A percentile compares a stretch with the other conserved stretches of the same genome.
These are phyloP conservation scores for Lachancea thermotolerans DNA, from an alignment of 805 yeast species.

Conservation along the genomic window DNA sequence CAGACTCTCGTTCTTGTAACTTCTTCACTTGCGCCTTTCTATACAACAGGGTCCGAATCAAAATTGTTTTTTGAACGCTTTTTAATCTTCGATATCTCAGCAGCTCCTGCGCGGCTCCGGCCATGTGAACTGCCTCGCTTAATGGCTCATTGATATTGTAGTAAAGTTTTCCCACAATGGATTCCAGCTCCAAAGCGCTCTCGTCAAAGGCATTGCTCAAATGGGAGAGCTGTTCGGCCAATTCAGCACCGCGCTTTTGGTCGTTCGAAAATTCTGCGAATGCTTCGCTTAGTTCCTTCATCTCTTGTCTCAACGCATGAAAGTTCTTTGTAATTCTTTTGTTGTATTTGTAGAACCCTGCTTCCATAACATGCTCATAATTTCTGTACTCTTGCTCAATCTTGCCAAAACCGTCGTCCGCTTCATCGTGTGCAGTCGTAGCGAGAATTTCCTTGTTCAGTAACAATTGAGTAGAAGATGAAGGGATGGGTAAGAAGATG, in stretches of 20 bases:
- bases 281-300: constrained; percentile 24
- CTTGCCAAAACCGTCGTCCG: constrained; percentile 19
- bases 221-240: constrained; percentile 24
- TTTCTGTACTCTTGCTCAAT: constrained; percentile 27
- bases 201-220: constrained; percentile 26
- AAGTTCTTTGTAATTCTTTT: constrained; percentile 24
- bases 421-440: constrained; percentile 5
- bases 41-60: constrained; percentile 18
- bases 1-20: constrained; percentile 21
- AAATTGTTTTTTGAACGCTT: constrained; percentile 24
- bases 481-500: constrained; percentile 28
- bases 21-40: constrained; percentile 24
- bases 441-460: constrained; percentile 14
- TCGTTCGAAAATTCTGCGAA: constrained; percentile 22
- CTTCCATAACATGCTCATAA: constrained; percentile 22
- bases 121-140: constrained; percentile 27
- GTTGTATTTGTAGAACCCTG: constrained; percentile 27
- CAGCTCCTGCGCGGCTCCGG: constrained; percentile 27
- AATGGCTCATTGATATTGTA: constrained; percentile 30
- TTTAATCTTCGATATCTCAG: constrained; percentile 29
- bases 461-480: constrained; percentile 20
- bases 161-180: constrained; percentile 24
- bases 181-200: constrained; percentile 19
- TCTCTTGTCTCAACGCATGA: constrained; percentile 19
- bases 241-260: constrained; percentile 19